Percentiles rank a stretch among this genome's conserved stretches.
Conservation (phyloP, 225 moss, liverwort and hornwort species). For the Marchantia paleacea region DNA sequence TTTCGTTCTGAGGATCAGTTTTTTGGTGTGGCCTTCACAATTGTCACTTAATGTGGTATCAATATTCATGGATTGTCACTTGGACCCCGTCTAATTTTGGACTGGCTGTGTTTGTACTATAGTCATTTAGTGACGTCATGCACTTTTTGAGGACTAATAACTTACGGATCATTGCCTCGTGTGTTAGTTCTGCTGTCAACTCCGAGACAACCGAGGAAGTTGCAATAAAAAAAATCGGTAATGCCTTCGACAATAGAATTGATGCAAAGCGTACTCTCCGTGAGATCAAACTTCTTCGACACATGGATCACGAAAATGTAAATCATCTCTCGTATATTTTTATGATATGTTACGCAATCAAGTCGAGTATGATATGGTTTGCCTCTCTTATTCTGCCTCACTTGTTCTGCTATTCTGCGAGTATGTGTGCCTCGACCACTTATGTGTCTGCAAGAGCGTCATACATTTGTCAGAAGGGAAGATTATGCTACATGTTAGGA, state of each 20-base stretch:
- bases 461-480: not conserved
- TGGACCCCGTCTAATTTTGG: too few relatives aligned
- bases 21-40: too few relatives aligned
- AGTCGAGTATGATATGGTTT: not conserved
- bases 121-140: too few relatives aligned
- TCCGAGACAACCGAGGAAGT: slow-evolving; percentile 68
- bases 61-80: too few relatives aligned
- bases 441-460: not conserved
- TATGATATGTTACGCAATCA: not conserved
- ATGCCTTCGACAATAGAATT: slow-evolving; percentile 88
- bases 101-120: too few relatives aligned
- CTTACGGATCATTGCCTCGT: not conserved
- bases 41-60: too few relatives aligned
- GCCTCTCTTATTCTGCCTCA: not conserved
- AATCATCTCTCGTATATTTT: not conserved
- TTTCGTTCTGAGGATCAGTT: too few relatives aligned
- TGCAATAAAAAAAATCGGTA: slow-evolving; percentile 90
- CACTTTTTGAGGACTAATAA: too few relatives aligned
- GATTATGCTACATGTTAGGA: not conserved
- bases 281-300: slow-evolving; percentile 89
- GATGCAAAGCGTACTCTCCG: slow-evolving; percentile 93
- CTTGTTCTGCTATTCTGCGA: not conserved
- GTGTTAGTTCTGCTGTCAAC: slow-evolving; percentile 65
- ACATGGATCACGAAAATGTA: slow-evolving; percentile 98
- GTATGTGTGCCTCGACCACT: not conserved